Conservation (phyloP, 2,329 filamentous ascomycete species). For the Metarhizium guizhouense region DNA sequence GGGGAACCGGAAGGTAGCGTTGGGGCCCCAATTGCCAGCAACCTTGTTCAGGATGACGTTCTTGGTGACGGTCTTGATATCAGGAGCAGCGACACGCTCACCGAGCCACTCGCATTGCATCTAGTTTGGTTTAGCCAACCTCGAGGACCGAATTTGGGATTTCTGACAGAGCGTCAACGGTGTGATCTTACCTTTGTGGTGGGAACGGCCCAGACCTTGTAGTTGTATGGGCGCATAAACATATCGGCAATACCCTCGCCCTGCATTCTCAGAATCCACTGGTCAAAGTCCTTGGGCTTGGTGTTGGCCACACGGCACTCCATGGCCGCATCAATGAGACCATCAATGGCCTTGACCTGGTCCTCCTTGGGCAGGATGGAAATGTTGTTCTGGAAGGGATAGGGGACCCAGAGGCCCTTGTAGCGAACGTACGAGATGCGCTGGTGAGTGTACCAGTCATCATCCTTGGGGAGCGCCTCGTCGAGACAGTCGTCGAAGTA, state of each 20-base stretch:
- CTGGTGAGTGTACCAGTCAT: constrained; percentile 97
- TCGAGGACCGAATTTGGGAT: not conserved
- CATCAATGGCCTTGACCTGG: constrained; percentile 88
- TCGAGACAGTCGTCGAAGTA: constrained; percentile 99
- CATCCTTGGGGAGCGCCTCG: constrained; percentile 86
- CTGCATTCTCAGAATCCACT: constrained; percentile 94
- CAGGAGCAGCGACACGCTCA: constrained; percentile 93
- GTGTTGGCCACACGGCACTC: constrained; percentile 77
- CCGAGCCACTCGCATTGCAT: constrained; percentile 99
- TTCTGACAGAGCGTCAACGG: not conserved
- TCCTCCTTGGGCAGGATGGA: constrained; percentile 97
- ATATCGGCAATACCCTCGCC: constrained; percentile 83
- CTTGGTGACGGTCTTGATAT: constrained; percentile 85
- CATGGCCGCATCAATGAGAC: constrained; percentile 88
- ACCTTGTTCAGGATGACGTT: constrained; percentile 96
- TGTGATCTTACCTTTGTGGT: constrained; percentile 70
- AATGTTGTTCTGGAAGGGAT: constrained; percentile 99
- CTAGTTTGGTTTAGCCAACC: constrained; percentile 32
- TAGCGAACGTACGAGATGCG: constrained; percentile 98
- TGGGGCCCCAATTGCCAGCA: constrained; percentile 95
- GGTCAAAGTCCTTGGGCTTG: constrained; percentile 95
- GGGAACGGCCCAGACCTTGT: constrained; percentile 98
- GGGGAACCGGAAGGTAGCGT: constrained; percentile 97
- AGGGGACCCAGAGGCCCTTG: constrained; percentile 94
- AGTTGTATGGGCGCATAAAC: constrained; percentile 99